A percentile compares a stretch with the other conserved stretches of the same genome.
These are phyloP conservation scores for Backusella mclennaniae DNA, from an alignment of 192 early-diverging fungal species.

Conservation along the genomic window DNA sequence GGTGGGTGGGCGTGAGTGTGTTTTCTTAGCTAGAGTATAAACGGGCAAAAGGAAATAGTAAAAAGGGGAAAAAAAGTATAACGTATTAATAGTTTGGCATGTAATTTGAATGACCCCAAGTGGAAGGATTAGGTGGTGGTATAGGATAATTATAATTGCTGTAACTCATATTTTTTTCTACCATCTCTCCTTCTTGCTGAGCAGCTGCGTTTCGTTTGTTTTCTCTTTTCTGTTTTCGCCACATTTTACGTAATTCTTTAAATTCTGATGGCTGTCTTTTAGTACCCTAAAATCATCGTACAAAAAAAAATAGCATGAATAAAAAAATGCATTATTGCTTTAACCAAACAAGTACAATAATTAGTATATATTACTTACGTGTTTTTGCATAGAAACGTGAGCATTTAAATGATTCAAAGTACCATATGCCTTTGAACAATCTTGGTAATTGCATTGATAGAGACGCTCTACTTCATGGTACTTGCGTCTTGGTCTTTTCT, in stretches of 20 bases:
- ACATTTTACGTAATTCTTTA: conserved; percentile 55
- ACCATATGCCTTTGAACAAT: conserved; percentile 58
- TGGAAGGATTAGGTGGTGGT: neutral
- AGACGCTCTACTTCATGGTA: conserved; percentile 63
- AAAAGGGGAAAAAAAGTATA: neutral
- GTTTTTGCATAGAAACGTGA: conserved; percentile 59
- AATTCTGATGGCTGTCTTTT: conserved; percentile 46
- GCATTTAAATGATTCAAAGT: conserved; percentile 63
- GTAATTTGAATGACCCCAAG: conserved; percentile 1
- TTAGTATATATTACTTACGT: conserved; percentile 37
- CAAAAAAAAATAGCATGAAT: conserved; percentile 7
- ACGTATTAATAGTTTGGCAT: neutral
- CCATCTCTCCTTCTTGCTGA: neutral
- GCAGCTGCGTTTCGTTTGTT: conserved; percentile 8
- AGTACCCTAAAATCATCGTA: neutral
- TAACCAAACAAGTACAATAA: neutral
- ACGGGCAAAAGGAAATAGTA: neutral
- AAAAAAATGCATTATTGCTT: conserved; percentile 30
- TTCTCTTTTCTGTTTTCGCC: conserved; percentile 52
- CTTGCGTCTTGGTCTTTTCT: conserved; percentile 54
- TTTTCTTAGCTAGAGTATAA: neutral
- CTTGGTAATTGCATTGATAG: conserved; percentile 52
- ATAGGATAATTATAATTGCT: neutral
- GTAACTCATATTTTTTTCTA: neutral
- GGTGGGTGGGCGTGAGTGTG: neutral